Conservation (phyloP, 805 yeast species). For the Lipomyces yamadae region DNA sequence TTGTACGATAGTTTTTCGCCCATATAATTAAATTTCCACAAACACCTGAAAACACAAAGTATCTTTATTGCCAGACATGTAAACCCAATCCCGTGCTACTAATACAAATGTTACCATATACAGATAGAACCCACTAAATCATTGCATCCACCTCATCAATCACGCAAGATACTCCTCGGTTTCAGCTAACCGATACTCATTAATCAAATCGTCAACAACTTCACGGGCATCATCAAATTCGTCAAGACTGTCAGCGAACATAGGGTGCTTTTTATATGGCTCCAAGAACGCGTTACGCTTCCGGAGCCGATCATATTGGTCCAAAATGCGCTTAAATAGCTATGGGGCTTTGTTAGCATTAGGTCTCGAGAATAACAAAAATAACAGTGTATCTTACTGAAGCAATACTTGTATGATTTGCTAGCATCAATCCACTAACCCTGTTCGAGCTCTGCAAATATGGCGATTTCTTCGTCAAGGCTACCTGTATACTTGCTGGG, state of each 20-base stretch:
- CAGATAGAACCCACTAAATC: neutral
- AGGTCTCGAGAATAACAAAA: neutral
- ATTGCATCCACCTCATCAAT: too few relatives aligned
- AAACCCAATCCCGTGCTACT: slow-evolving; percentile 1
- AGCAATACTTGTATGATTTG: slow-evolving; percentile 79
- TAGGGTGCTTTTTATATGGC: slow-evolving; percentile 60
- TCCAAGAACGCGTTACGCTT: slow-evolving; percentile 83
- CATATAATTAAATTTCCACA: neutral
- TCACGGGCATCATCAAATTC: slow-evolving; percentile 84
- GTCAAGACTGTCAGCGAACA: slow-evolving; percentile 49
- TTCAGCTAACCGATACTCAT: slow-evolving; percentile 79
- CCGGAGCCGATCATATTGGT: slow-evolving; percentile 79
- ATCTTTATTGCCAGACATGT: neutral
- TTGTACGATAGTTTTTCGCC: neutral
- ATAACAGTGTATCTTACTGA: slow-evolving; percentile 42
- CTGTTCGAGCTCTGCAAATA: slow-evolving; percentile 53
- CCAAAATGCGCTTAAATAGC: slow-evolving; percentile 67
- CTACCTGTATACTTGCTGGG: slow-evolving; percentile 76
- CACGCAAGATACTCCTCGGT: slow-evolving; percentile 47
- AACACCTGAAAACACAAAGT: neutral
- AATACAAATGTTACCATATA: neutral
- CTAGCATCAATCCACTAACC: slow-evolving; percentile 79
- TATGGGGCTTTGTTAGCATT: neutral
- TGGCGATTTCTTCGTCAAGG: slow-evolving; percentile 75
- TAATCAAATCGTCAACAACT: slow-evolving; percentile 75